These are phyloP conservation scores for Vanderwaltozyma tropicalis DNA, from an alignment of 805 yeast species.

Conservation along the genomic window DNA sequence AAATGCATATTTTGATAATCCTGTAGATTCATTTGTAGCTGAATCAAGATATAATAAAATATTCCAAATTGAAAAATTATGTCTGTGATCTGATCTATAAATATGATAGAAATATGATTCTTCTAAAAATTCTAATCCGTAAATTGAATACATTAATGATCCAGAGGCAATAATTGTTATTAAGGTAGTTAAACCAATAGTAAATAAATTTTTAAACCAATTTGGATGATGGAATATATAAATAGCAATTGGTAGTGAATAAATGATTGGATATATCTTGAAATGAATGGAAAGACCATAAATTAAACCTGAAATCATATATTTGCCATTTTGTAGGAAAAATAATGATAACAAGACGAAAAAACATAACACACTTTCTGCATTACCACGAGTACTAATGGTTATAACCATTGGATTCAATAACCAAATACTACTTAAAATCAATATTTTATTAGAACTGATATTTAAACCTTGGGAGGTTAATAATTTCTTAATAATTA, in stretches of 20 bases:
- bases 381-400: conserved; percentile 85
- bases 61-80: conserved; percentile 86
- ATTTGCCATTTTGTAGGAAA: conserved; percentile 28
- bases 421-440: conserved; percentile 63
- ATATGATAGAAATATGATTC: conserved; percentile 81
- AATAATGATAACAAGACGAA: conserved; percentile 53
- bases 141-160: conserved; percentile 49
- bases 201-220: conserved; percentile 27
- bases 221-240: conserved; percentile 32
- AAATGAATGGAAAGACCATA: conserved; percentile 80
- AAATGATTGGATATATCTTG: conserved; percentile 86
- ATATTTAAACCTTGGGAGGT: conserved; percentile 6
- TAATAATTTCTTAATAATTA: conserved; percentile 39
- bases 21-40: conserved; percentile 11
- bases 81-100: conserved; percentile 81
- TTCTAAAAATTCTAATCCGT: conserved; percentile 65
- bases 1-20: conserved; percentile 48
- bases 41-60: conserved; percentile 58
- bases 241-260: conserved; percentile 57
- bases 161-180: conserved; percentile 40
- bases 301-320: conserved; percentile 35
- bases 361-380: conserved; percentile 81
- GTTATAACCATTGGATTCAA: conserved; percentile 92
- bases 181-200: conserved; percentile 33
- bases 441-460: conserved; percentile 9